A percentile compares a stretch with the other conserved stretches of the same genome.
Conservation (phyloP, 768 basidiomycete genomes). For the Hydnomerulius pinastri region DNA sequence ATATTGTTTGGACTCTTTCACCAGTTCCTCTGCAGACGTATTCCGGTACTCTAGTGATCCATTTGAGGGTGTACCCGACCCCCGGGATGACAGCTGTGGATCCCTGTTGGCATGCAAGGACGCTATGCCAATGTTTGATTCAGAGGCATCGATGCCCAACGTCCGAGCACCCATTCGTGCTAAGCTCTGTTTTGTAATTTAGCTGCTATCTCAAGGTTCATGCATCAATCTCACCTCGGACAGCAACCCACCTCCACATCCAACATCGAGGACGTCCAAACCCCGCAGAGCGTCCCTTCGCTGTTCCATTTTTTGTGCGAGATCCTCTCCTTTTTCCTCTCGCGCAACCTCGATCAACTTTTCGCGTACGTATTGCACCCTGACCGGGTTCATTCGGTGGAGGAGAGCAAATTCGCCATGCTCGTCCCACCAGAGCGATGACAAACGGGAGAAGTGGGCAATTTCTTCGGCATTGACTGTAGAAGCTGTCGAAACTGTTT, state of each 20-base stretch:
- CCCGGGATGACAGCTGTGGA: conserved; percentile 47
- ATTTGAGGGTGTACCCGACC: conserved; percentile 13
- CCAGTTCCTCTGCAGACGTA: conserved; percentile 72
- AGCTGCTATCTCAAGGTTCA: background rate
- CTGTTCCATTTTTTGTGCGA: conserved; percentile 28
- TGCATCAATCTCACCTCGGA: conserved; percentile 67
- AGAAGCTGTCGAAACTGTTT: conserved; percentile 21
- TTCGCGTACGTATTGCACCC: conserved; percentile 80
- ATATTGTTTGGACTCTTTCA: conserved; percentile 64
- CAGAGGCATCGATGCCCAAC: conserved; percentile 89
- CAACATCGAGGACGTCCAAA: conserved; percentile 82
- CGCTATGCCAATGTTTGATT: conserved; percentile 85
- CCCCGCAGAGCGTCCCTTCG: conserved; percentile 51
- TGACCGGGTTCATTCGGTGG: conserved; percentile 93
- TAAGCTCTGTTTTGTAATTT: conserved; percentile 61
- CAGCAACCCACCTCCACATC: conserved; percentile 93
- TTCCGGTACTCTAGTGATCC: conserved; percentile 64
- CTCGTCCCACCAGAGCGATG: conserved; percentile 96
- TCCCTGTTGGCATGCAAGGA: conserved; percentile 79
- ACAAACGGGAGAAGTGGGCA: conserved; percentile 84
- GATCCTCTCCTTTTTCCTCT: conserved; percentile 49
- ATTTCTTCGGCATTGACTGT: conserved; percentile 77
- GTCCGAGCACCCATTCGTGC: conserved; percentile 88
- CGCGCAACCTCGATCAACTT: conserved; percentile 66
- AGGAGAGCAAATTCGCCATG: conserved; percentile 85